Base-by-base conservation (phyloP, 2,329 filamentous ascomycete genomes). In the Bipolaris victoriae region DNA sequence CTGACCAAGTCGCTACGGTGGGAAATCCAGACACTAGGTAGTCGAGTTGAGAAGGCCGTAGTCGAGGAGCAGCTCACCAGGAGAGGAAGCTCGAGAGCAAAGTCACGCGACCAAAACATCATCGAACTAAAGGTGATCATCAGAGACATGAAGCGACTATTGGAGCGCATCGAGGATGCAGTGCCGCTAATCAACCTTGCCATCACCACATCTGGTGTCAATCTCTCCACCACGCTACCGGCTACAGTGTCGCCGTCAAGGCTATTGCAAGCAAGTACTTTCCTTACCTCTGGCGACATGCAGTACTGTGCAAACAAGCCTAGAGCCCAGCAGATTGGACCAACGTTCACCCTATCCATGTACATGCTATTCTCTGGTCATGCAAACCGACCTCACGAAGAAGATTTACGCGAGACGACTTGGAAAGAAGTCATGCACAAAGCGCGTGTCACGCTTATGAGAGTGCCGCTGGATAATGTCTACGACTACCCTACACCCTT, bases 361-460 rank as follows among this genome's bases (percentile, higher is more conserved):
- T 99, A 98, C 76, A 97, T 98, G 92, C 84, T 98, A 0, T 99
- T 98, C 69, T 83, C 88, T 2, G 90, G 92, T 1, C 92, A 98
- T 75, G 81, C 88, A 3, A 79, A 80, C 41, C 78, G 85, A 37
- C 79, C 82, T 2, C 81, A 84, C 16, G 77, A 86, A 77, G 76
- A 86, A 73, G 77, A 85, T 67, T 66, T 88, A 64, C 72, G 90
- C 78, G 77, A 88, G 78, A 81, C 92, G 0, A 90, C 93, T 0
- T 98, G 95, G 95, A 95, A 98, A 73, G 94, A 99, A 74, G 92
- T 96, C 39, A 88, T 97, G 59, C 93, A 98, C 79, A 99, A 98
- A 75, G 91, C 92, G 16, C 86, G 88, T 37, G 87, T 97, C 11
- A 91, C 92, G 56, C 81, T 99, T 10, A 84, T 90, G 66, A 84